These are phyloP conservation scores for Fomitopsis schrenkii DNA, from an alignment of 1,284 basidiomycete species.

Conservation along the genomic window DNA sequence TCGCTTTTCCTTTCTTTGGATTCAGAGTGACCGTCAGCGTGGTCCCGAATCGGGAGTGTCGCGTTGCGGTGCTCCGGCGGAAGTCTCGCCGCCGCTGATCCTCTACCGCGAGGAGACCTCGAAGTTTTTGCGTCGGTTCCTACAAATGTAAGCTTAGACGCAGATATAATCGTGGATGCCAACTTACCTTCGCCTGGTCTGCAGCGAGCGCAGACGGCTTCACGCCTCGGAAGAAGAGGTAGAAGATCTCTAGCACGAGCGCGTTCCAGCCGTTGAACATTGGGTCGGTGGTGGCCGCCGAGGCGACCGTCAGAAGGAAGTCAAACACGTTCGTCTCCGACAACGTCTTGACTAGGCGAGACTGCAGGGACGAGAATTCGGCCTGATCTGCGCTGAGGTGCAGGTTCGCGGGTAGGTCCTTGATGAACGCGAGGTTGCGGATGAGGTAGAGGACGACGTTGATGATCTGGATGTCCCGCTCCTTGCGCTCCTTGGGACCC, in stretches of 20 bases:
- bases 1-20: constrained; percentile 39
- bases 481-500: constrained; percentile 56
- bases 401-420: constrained; percentile 71
- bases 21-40: constrained; percentile 78
- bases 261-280: constrained; percentile 84
- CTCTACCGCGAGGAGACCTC: constrained; percentile 71
- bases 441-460: constrained; percentile 87
- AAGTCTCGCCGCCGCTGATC: constrained; percentile 54
- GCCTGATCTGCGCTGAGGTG: constrained; percentile 70
- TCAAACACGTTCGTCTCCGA: constrained; percentile 73
- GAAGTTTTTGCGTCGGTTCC: constrained; percentile 67
- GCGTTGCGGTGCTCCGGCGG: constrained; percentile 62
- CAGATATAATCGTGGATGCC: constrained; percentile 6
- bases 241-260: constrained; percentile 85
- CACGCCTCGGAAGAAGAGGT: constrained; percentile 79
- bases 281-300: constrained; percentile 65
- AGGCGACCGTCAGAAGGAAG: constrained; percentile 79
- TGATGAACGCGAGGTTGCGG: constrained; percentile 88
- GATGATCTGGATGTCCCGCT: constrained; percentile 82
- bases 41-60: constrained; percentile 93
- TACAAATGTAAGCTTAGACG: constrained; percentile 23
- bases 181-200: constrained; percentile 66
- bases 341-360: constrained; percentile 68
- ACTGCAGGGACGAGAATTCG: constrained; percentile 75
- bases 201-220: constrained; percentile 57